Evolutionary conservation across 345 rosid genomes (phyloP).

Genomic region (Bruguiera gymnorhiza): DNA sequence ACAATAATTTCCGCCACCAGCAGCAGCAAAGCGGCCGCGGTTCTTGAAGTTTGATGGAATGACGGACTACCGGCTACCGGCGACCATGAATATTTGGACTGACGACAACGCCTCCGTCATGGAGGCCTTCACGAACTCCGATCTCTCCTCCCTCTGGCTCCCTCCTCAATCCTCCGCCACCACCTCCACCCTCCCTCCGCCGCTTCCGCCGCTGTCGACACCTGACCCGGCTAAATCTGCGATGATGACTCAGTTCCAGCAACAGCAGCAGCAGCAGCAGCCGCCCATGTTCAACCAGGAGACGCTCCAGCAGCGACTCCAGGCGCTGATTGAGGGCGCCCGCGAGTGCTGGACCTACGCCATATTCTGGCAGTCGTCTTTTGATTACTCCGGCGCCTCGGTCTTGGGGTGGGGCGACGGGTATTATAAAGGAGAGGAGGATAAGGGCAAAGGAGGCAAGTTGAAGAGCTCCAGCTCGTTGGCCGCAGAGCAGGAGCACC

Average conservation of each 20-base stretch:
- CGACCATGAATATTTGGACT: conserved; percentile 77
- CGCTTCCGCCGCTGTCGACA: not conserved
- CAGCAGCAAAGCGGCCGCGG: no score
- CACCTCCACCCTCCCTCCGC: conserved; percentile 1
- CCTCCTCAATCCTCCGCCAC: conserved; percentile 43
- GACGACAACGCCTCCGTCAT: conserved; percentile 83
- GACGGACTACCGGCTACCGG: conserved; percentile 47
- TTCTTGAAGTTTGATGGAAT: conserved; percentile 17
- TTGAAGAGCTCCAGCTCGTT: conserved; percentile 27
- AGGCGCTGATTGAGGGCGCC: conserved; percentile 66
- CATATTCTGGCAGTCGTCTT: conserved; percentile 88
- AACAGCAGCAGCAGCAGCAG: conserved; percentile 21
- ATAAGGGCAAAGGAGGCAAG: conserved; percentile 43
- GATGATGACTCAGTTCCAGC: conserved; percentile 1
- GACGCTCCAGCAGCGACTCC: conserved; percentile 82
- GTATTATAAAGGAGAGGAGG: conserved; percentile 85
- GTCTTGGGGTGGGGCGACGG: conserved; percentile 92
- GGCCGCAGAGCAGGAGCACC: conserved; percentile 72
- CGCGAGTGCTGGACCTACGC: conserved; percentile 86
- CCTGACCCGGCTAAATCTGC: not conserved
- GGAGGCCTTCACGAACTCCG: conserved; percentile 93
- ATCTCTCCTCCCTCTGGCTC: conserved; percentile 69
- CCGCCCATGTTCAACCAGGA: conserved; percentile 56
- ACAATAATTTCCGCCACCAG: no score
- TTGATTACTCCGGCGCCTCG: conserved; percentile 56